Evolutionary conservation across 208 protist genomes (phyloP).

Genomic region (Borovskyia barvae): DNA sequence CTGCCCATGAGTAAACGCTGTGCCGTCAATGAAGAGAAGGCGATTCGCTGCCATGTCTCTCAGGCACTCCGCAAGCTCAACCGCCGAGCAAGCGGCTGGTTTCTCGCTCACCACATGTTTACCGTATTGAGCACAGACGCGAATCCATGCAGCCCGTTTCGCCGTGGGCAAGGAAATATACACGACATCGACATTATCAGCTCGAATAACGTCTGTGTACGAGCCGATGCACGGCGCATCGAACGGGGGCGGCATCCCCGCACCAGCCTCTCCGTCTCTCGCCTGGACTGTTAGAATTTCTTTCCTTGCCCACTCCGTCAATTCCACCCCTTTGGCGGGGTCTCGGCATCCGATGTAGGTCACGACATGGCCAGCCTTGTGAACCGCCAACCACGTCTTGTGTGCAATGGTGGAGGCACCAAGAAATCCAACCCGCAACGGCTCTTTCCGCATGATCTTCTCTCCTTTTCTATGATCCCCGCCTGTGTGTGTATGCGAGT

Average conservation of each 20-base stretch:
- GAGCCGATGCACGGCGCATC: slow-evolving; percentile 24
- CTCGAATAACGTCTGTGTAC: slow-evolving; percentile 57
- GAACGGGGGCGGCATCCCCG: slow-evolving; percentile 4
- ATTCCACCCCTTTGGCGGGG: slow-evolving; percentile 9
- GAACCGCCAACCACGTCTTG: slow-evolving; percentile 40
- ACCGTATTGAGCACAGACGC: slow-evolving; percentile 42
- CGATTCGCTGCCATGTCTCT: slow-evolving; percentile 31
- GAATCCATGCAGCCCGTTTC: slow-evolving; percentile 50
- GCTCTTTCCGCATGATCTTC: slow-evolving; percentile 15
- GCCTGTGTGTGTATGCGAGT: neutral
- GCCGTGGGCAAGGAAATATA: slow-evolving; percentile 65
- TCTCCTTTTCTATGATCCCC: neutral
- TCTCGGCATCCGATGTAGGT: slow-evolving; percentile 50
- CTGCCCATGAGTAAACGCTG: slow-evolving; percentile 55
- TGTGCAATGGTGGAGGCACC: slow-evolving; percentile 35
- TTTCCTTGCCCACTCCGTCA: slow-evolving; percentile 21
- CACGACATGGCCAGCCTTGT: slow-evolving; percentile 40
- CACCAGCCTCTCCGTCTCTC: slow-evolving; percentile 1
- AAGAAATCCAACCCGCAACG: slow-evolving; percentile 50
- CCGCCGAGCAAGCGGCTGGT: slow-evolving; percentile 33
- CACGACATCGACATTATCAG: slow-evolving; percentile 58
- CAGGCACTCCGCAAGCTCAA: slow-evolving; percentile 50
- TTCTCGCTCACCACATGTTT: slow-evolving; percentile 80
- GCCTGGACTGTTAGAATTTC: slow-evolving; percentile 7
- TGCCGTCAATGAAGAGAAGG: slow-evolving; percentile 73